Evolutionary conservation across 768 basidiomycete genomes (phyloP), one percentile per base, ranked within the genome.

Genomic region (Termitomyces sp.): DNA sequence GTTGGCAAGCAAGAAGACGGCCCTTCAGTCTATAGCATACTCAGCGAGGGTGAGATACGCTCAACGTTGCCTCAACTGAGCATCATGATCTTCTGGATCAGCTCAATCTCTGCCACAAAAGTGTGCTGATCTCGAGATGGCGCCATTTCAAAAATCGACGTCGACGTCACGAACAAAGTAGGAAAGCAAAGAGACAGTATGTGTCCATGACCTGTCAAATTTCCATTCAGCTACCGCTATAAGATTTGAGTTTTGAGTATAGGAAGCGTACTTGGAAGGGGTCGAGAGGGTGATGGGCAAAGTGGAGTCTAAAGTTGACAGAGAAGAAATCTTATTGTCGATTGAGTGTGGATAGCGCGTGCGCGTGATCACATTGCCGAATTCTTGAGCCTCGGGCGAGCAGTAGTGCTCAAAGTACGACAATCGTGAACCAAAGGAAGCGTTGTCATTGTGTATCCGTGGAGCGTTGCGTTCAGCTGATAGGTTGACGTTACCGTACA

Each of bases 251-350:
- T 29, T 34, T 56, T 56, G 32, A 31, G 47, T 52, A 38, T 52
- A 25, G 34, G 49, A 20, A 20, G 7, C 17, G 34, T 17, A 42
- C 40, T 42, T 46, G 11, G 55, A 57, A 56, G 53, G 48, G 46
- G 10, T n/a, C 43, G 51, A 49, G n/a, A 46, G 51, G 43, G 8
- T 36, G 8, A 15, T 31, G 9, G 5, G 47, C 5, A 20, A 31
- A 15, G 50, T 45, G 31, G 36, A 57, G 5, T 36, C 31, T 25
- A 56, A 54, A 43, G 34, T 57, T 60, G 63, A 49, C 63, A 64
- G 50, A 47, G 46, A 60, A 57, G 59, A 9, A 42, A 31, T 50
- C 37, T 3, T 46, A 40, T 42, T 54, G 34, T 20, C 34, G 11
- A 51, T 36, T n/a, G 56, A 45, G 56, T 42, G 56, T 52, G 20